Percentiles rank a stretch among this genome's conserved stretches.
Conservation (phyloP, 2,329 filamentous ascomycete species). For the Phyllosticta citribraziliensis region DNA sequence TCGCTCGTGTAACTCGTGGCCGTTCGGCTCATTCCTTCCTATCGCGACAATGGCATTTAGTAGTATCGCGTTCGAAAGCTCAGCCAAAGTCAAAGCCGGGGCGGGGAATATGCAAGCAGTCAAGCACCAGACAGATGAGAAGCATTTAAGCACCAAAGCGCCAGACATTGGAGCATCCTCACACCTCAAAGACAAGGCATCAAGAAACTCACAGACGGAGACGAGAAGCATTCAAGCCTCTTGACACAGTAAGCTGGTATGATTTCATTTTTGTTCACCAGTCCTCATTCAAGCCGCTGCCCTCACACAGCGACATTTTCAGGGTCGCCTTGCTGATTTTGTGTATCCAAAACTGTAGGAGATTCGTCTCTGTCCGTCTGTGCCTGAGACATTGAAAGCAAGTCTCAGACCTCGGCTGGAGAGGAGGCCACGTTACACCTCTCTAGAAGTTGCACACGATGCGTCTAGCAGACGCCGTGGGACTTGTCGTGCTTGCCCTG, state of each 20-base stretch:
- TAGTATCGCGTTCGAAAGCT: too few relatives aligned
- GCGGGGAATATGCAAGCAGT: too few relatives aligned
- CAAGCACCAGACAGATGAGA: too few relatives aligned
- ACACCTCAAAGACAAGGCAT: too few relatives aligned
- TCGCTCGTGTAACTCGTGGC: too few relatives aligned
- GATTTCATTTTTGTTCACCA: background rate
- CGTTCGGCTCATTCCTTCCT: too few relatives aligned
- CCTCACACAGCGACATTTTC: background rate
- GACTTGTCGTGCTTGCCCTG: conserved; percentile 89
- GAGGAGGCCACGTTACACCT: background rate
- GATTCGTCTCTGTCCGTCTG: background rate
- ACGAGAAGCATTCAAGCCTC: too few relatives aligned
- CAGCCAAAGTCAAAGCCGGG: too few relatives aligned
- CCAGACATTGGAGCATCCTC: too few relatives aligned
- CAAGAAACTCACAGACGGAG: too few relatives aligned
- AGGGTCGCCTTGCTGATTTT: background rate
- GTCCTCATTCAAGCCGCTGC: background rate
- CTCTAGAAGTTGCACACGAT: background rate
- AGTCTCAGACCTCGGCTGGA: background rate
- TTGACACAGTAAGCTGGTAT: background rate
- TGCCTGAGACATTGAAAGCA: background rate
- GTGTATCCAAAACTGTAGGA: background rate
- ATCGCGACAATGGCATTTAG: too few relatives aligned
- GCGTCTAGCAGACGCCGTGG: conserved; percentile 64
- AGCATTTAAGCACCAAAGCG: too few relatives aligned